Evolutionary conservation across 345 rosid species (phyloP).

Genomic region (Aegle marmelos): DNA sequence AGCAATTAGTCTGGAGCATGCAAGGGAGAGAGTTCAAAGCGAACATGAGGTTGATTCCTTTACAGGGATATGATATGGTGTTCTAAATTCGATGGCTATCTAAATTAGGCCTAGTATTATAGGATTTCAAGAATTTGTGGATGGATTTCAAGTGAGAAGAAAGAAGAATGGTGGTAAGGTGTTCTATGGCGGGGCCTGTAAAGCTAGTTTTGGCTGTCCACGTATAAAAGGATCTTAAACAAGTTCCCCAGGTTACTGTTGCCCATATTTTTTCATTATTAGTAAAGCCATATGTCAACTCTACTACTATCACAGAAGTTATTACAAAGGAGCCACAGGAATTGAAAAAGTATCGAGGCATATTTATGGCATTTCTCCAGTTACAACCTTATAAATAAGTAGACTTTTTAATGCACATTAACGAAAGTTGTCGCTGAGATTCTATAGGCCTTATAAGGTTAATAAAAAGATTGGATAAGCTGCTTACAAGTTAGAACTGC

Average conservation of each 20-base stretch:
- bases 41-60: neutral
- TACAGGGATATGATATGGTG: neutral
- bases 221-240: neutral
- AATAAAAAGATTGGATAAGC: neutral
- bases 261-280: neutral
- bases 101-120: neutral
- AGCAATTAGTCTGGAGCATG: neutral
- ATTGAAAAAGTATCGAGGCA: neutral
- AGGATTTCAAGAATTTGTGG: neutral
- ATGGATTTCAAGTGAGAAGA: neutral
- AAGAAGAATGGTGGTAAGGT: neutral
- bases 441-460: neutral
- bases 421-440: neutral
- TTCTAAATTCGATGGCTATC: neutral
- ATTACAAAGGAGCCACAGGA: neutral
- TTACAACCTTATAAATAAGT: neutral
- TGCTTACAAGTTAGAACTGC: neutral
- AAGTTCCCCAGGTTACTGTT: neutral
- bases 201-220: neutral
- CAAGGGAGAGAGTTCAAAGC: neutral
- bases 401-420: neutral
- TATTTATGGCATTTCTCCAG: neutral
- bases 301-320: neutral
- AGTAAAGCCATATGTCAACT: neutral
- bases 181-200: neutral